phyloP scores from a whole-genome alignment of 176 grass and related monocot species.

The Elaeis guineensis region DNA sequence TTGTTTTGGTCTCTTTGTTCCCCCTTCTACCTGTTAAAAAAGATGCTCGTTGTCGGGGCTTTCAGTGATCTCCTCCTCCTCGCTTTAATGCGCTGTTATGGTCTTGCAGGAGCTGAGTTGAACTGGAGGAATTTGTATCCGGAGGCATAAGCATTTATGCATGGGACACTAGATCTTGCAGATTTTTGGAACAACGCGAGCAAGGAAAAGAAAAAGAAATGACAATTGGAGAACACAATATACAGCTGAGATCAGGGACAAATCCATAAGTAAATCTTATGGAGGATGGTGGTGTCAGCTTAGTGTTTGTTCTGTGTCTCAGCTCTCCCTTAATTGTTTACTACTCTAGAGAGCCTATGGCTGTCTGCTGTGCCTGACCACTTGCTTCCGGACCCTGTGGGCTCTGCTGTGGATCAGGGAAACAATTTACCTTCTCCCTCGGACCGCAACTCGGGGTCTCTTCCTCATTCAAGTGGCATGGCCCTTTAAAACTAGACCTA shows the following conservation, averaged over 20 bases:
- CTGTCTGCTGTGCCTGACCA: conserved; percentile 12
- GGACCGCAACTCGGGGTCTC: conserved; percentile 29
- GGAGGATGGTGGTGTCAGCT: conserved; percentile 7
- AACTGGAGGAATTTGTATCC: conserved; percentile 51
- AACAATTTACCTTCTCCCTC: conserved; percentile 5
- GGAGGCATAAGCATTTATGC: not conserved
- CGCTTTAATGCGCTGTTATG: conserved; percentile 26
- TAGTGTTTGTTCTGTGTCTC: conserved; percentile 6
- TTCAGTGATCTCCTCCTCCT: conserved; percentile 9
- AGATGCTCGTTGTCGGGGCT: conserved; percentile 41
- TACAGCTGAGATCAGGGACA: not conserved
- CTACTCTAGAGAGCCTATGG: not conserved
- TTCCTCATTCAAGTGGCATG: not conserved
- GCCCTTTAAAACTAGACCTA: conserved; percentile 30
- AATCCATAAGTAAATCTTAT: conserved; percentile 22
- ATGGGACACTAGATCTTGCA: conserved; percentile 36
- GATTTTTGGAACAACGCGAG: conserved; percentile 19
- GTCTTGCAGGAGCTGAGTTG: conserved; percentile 45
- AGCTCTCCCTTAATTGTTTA: conserved; percentile 7
- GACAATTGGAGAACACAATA: no score
- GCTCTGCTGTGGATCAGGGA: not conserved
- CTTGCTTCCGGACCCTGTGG: not conserved
- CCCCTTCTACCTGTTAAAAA: conserved; percentile 32
- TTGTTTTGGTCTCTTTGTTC: conserved; percentile 42
- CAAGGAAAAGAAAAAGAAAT: not conserved